Conservation (phyloP, 2,329 filamentous ascomycete species). For the Graphium sp. region DNA sequence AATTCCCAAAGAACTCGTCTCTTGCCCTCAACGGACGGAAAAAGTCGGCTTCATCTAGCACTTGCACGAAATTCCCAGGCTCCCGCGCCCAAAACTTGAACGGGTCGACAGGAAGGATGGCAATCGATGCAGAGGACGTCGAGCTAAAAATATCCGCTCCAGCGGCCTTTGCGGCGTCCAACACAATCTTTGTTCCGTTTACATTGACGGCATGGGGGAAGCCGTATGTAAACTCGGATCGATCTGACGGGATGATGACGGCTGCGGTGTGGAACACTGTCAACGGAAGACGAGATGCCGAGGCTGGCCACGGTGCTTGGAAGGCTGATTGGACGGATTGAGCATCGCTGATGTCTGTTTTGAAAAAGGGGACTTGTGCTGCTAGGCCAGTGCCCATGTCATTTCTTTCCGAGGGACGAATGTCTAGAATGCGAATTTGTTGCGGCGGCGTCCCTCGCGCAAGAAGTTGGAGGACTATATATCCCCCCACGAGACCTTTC, state of each 20-base stretch:
- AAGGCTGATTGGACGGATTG: slow-evolving; percentile 25
- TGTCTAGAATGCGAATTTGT: slow-evolving; percentile 32
- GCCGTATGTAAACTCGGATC: slow-evolving; percentile 21
- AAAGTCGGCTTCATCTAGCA: slow-evolving; percentile 23
- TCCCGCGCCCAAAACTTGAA: slow-evolving; percentile 23
- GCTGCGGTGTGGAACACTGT: slow-evolving; percentile 39
- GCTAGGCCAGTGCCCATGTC: slow-evolving; percentile 20
- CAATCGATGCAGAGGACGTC: slow-evolving; percentile 27
- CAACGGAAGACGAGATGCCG: slow-evolving; percentile 21
- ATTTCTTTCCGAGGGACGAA: slow-evolving; percentile 21
- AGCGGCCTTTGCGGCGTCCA: slow-evolving; percentile 22
- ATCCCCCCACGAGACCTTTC: slow-evolving; percentile 33
- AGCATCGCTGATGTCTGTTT: slow-evolving; percentile 28
- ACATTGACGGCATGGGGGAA: slow-evolving; percentile 28
- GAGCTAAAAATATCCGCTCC: slow-evolving; percentile 30
- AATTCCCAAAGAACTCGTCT: slow-evolving; percentile 27
- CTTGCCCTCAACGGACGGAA: slow-evolving; percentile 17
- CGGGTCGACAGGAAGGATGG: slow-evolving; percentile 18
- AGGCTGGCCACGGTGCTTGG: slow-evolving; percentile 22
- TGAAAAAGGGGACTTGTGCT: slow-evolving; percentile 19
- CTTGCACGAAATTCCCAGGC: slow-evolving; percentile 21
- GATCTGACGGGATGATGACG: slow-evolving; percentile 28
- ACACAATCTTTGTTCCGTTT: slow-evolving; percentile 25
- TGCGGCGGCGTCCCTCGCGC: slow-evolving; percentile 28
- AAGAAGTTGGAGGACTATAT: slow-evolving; percentile 34